These are phyloP conservation scores for Cryptococcus jaspeensis DNA, from an alignment of 1,284 basidiomycete genomes.

Conservation along the genomic window DNA sequence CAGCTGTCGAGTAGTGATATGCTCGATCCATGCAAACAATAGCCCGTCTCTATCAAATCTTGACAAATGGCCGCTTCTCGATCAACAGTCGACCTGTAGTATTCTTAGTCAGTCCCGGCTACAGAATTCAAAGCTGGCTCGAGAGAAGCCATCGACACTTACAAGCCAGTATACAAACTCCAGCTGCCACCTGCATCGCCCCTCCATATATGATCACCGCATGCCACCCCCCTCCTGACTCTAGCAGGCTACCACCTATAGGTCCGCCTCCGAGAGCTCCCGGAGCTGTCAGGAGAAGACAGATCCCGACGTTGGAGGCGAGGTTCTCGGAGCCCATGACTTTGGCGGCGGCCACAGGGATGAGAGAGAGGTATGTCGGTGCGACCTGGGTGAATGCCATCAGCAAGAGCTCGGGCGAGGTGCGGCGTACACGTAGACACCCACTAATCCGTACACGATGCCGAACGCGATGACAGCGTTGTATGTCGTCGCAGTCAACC, in stretches of 20 bases:
- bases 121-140: too few species aligned
- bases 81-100: too few species aligned
- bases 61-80: too few species aligned
- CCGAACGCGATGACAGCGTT: slow-evolving; percentile 14
- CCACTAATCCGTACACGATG: slow-evolving; percentile 15
- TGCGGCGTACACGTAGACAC: too few species aligned
- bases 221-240: slow-evolving; percentile 11
- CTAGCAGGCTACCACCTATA: slow-evolving; percentile 12
- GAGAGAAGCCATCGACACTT: too few species aligned
- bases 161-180: slow-evolving; percentile 37
- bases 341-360: slow-evolving; percentile 29
- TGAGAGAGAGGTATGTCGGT: slow-evolving; percentile 24
- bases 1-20: too few species aligned
- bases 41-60: too few species aligned
- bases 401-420: too few species aligned
- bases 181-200: slow-evolving; percentile 8
- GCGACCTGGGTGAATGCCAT: slow-evolving; percentile 7
- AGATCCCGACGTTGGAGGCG: slow-evolving; percentile 26
- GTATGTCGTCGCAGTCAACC: slow-evolving; percentile 21
- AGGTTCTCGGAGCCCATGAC: slow-evolving; percentile 27
- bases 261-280: slow-evolving; percentile 10
- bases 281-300: slow-evolving; percentile 5
- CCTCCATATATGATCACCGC: slow-evolving; percentile 19
- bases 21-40: too few species aligned
- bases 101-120: too few species aligned